phyloP scores from a whole-genome alignment of 768 basidiomycete genomes.

The Naganishia vishniacii region DNA sequence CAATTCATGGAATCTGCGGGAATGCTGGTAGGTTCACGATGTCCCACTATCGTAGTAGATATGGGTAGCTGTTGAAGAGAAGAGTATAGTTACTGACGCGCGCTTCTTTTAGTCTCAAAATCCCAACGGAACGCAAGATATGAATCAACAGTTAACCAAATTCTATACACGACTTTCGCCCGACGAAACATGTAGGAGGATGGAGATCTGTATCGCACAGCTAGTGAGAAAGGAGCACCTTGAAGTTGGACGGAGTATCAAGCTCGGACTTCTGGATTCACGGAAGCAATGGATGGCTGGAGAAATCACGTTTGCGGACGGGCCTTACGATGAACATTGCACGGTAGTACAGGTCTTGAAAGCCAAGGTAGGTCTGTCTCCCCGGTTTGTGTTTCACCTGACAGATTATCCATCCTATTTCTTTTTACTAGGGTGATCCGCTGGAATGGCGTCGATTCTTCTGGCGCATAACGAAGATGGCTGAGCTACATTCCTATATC shows the following conservation, averaged over 20 bases:
- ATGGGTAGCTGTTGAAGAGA: too few relatives aligned
- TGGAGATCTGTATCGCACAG: not conserved
- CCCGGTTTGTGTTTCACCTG: too few relatives aligned
- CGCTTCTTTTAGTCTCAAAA: not conserved
- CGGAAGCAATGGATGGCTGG: conserved; percentile 28
- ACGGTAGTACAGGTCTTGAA: conserved; percentile 22
- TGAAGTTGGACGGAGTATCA: not conserved
- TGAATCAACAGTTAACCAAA: conserved; percentile 9
- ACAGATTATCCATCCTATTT: too few relatives aligned
- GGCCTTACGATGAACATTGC: not conserved
- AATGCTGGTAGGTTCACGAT: conserved; percentile 35
- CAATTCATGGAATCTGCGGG: conserved; percentile 46
- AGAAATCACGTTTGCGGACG: conserved; percentile 16
- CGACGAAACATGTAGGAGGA: not conserved
- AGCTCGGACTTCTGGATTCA: conserved; percentile 16
- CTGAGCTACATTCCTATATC: conserved; percentile 9
- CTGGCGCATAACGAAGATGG: conserved; percentile 22
- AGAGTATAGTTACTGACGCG: not conserved
- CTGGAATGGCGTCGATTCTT: conserved; percentile 29
- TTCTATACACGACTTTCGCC: conserved; percentile 15
- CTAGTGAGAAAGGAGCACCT: conserved; percentile 4
- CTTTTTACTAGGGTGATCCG: conserved; percentile 23
- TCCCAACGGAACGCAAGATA: not conserved
- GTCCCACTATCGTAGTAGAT: not conserved
- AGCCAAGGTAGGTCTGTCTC: conserved; percentile 4